Percentiles rank a stretch among this genome's conserved stretches.
These are phyloP conservation scores for Saccharomycopsis fodiens DNA, from an alignment of 805 yeast genomes.

Conservation along the genomic window DNA sequence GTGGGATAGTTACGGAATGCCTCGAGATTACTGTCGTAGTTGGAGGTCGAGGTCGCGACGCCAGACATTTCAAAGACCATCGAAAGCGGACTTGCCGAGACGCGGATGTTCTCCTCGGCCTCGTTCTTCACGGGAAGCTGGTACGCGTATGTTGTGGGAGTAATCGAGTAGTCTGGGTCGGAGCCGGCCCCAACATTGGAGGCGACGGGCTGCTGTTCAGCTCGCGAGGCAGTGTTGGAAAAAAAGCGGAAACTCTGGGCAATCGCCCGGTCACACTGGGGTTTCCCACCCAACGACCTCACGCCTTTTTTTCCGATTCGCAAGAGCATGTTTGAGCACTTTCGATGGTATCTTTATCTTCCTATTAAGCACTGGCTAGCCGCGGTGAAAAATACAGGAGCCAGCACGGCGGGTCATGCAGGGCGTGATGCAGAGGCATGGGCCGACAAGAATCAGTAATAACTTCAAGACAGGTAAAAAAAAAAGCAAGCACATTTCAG, in stretches of 20 bases:
- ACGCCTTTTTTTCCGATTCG: too few relatives aligned
- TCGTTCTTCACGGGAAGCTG: conserved; percentile 14
- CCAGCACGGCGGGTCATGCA: too few relatives aligned
- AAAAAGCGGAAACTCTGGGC: not conserved
- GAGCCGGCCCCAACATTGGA: not conserved
- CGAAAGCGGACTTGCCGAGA: conserved; percentile 15
- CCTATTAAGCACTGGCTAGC: too few relatives aligned
- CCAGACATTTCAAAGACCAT: conserved; percentile 28
- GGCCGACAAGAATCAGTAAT: too few relatives aligned
- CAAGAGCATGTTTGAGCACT: too few relatives aligned
- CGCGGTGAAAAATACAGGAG: too few relatives aligned
- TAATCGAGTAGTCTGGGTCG: conserved; percentile 22
- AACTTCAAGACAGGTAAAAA: too few relatives aligned
- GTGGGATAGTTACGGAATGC: conserved; percentile 38
- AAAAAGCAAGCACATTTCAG: too few relatives aligned
- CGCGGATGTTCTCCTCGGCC: conserved; percentile 19
- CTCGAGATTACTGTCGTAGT: conserved; percentile 27
- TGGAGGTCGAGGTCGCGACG: conserved; percentile 28
- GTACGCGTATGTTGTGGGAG: conserved; percentile 22
- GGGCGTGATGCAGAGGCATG: too few relatives aligned
- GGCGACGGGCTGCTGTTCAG: not conserved
- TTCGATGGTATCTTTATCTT: too few relatives aligned
- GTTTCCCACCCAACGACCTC: too few relatives aligned
- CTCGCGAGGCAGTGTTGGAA: not conserved
- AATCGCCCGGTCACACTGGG: too few relatives aligned